These are phyloP conservation scores for Lathyrus oleraceus DNA, from an alignment of 306 rosid species.

Conservation along the genomic window DNA sequence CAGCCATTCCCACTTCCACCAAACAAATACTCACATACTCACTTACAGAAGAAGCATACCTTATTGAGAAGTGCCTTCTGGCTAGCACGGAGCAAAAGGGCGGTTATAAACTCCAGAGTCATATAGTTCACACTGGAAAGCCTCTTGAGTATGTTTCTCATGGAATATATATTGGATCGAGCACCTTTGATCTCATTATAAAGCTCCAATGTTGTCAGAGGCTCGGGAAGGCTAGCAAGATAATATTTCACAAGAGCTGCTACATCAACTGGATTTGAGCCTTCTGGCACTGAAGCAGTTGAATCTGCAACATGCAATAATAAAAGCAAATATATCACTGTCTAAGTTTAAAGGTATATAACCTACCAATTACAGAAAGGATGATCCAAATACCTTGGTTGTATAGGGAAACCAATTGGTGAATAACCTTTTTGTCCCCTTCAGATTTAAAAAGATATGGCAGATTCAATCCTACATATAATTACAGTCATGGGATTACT, in stretches of 20 bases:
- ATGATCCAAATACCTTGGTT: slow-evolving; percentile 66
- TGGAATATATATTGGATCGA: slow-evolving; percentile 66
- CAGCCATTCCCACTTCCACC: slow-evolving; percentile 4
- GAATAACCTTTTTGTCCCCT: slow-evolving; percentile 82
- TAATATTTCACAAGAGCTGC: slow-evolving; percentile 86
- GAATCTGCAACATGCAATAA: slow-evolving; percentile 55
- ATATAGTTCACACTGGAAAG: slow-evolving; percentile 90
- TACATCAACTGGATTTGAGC: slow-evolving; percentile 73
- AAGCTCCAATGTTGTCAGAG: slow-evolving; percentile 80
- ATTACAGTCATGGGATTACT: slow-evolving; percentile 27
- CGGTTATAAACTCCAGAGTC: slow-evolving; percentile 90
- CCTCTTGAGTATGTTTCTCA: slow-evolving; percentile 74
- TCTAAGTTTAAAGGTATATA: slow-evolving; percentile 28
- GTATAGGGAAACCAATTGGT: slow-evolving; percentile 76
- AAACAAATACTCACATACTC: slow-evolving; percentile 18
- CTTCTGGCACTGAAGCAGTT: slow-evolving; percentile 75
- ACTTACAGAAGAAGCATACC: slow-evolving; percentile 51
- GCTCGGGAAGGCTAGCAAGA: slow-evolving; percentile 96
- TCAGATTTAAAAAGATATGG: slow-evolving; percentile 77
- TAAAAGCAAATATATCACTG: slow-evolving; percentile 19
- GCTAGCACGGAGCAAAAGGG: slow-evolving; percentile 80
- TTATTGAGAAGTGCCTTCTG: slow-evolving; percentile 86
- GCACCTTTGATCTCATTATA: slow-evolving; percentile 74
- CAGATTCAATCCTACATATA: slow-evolving; percentile 66
- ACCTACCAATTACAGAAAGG: slow-evolving; percentile 29